Conservation (phyloP, 2,329 filamentous ascomycete genomes). For the Tolypocladium tropicale region DNA sequence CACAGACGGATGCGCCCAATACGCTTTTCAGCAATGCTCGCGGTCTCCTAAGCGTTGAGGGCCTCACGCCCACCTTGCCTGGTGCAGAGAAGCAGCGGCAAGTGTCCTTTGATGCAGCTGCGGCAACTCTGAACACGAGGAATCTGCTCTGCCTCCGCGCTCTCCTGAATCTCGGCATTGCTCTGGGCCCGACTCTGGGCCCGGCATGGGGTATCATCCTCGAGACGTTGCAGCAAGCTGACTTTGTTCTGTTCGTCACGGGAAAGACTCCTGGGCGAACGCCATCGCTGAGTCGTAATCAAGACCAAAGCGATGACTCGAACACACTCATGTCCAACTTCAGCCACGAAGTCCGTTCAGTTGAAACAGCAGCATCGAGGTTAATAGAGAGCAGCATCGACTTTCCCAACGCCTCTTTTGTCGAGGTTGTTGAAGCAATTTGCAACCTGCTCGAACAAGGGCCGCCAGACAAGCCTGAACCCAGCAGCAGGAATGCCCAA, state of each 20-base stretch:
- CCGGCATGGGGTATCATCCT: conserved; percentile 84
- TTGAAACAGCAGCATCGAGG: conserved; percentile 76
- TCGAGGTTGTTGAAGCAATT: conserved; percentile 65
- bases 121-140: conserved; percentile 63
- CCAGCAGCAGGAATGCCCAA: conserved; percentile 6
- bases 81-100: conserved; percentile 50
- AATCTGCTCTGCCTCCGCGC: conserved; percentile 87
- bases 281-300: conserved; percentile 32
- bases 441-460: conserved; percentile 54
- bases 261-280: conserved; percentile 44
- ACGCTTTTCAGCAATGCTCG: conserved; percentile 62
- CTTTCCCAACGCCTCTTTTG: conserved; percentile 75
- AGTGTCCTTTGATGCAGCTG: conserved; percentile 42
- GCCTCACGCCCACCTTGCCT: conserved; percentile 46
- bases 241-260: conserved; percentile 67
- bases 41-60: conserved; percentile 65
- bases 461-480: conserved; percentile 11
- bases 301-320: conserved; percentile 42
- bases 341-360: conserved; percentile 71
- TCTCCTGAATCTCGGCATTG: conserved; percentile 89
- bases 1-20: conserved; percentile 36
- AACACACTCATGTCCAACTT: conserved; percentile 53
- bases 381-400: conserved; percentile 88
- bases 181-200: conserved; percentile 77
- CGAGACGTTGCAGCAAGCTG: conserved; percentile 85